A percentile compares a stretch with the other conserved stretches of the same genome.
Conservation (phyloP, 2,329 filamentous ascomycete genomes). For the Cryphonectria naterciae region DNA sequence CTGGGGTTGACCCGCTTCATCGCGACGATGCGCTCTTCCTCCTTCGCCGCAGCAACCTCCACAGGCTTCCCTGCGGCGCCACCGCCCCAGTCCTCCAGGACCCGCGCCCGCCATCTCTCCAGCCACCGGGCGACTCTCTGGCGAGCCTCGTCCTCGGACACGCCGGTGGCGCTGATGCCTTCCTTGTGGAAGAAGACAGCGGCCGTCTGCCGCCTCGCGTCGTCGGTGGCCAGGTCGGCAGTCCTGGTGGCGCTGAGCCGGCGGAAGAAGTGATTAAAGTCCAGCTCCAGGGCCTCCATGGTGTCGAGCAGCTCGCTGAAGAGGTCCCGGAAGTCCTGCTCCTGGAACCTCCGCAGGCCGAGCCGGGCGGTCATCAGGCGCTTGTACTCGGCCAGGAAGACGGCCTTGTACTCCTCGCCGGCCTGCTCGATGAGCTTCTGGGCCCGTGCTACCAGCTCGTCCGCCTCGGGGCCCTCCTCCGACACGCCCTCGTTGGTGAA, state of each 20-base stretch:
- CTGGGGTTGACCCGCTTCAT: conserved; percentile 94
- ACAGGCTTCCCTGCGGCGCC: conserved; percentile 37
- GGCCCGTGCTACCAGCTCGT: conserved; percentile 75
- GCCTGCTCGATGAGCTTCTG: conserved; percentile 80
- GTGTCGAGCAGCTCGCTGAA: conserved; percentile 84
- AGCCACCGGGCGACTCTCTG: conserved; percentile 78
- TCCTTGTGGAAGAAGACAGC: conserved; percentile 80
- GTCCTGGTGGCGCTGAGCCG: conserved; percentile 69
- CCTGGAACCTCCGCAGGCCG: conserved; percentile 71
- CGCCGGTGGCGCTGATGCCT: conserved; percentile 59
- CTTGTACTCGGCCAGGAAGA: conserved; percentile 90
- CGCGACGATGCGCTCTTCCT: conserved; percentile 65
- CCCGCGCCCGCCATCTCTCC: conserved; percentile 71
- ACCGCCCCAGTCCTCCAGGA: conserved; percentile 74
- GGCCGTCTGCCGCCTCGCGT: conserved; percentile 66
- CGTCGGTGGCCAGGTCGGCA: conserved; percentile 65
- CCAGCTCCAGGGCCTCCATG: conserved; percentile 79
- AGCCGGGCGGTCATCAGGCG: conserved; percentile 79
- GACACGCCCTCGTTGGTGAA: conserved; percentile 75
- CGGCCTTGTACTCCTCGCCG: conserved; percentile 85
- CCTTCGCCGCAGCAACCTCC: conserved; percentile 43
- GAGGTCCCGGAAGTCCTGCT: conserved; percentile 76
- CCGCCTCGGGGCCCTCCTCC: conserved; percentile 65
- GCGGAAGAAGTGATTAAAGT: conserved; percentile 95
- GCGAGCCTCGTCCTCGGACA: conserved; percentile 66